Evolutionary conservation across 2,329 filamentous ascomycete species (phyloP).

Genomic region (Penicillium thymicola): DNA sequence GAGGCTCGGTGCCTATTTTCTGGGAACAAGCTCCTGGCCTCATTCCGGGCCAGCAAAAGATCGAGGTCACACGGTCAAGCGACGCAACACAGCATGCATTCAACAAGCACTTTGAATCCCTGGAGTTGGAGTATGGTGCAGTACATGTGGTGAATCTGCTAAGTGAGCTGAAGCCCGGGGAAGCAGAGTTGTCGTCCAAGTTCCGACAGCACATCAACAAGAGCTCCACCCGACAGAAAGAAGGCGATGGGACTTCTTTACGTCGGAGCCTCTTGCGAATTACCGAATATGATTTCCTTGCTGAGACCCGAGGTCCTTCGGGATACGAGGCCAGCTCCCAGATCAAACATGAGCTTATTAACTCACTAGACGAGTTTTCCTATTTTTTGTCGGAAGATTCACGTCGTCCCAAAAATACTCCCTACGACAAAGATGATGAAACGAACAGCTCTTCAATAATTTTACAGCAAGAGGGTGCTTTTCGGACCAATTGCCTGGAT

Average conservation of each 20-base stretch:
- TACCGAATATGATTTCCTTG: slow-evolving; percentile 95
- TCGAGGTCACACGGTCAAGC: slow-evolving; percentile 79
- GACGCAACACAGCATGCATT: slow-evolving; percentile 94
- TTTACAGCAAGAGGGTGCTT: slow-evolving; percentile 90
- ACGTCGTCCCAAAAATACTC: slow-evolving; percentile 45
- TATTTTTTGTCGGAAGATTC: slow-evolving; percentile 81
- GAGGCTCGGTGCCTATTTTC: slow-evolving; percentile 91
- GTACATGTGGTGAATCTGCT: slow-evolving; percentile 91
- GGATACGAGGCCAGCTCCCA: slow-evolving; percentile 89
- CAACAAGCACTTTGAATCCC: slow-evolving; percentile 86
- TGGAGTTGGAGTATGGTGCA: slow-evolving; percentile 82
- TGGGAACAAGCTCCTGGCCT: slow-evolving; percentile 93
- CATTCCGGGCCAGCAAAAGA: slow-evolving; percentile 90
- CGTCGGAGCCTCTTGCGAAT: slow-evolving; percentile 74
- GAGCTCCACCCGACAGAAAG: slow-evolving; percentile 64
- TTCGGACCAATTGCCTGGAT: slow-evolving; percentile 93
- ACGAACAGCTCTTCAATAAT: slow-evolving; percentile 58
- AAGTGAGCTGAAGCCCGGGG: slow-evolving; percentile 82
- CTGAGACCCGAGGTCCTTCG: slow-evolving; percentile 78
- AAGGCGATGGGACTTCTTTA: slow-evolving; percentile 50
- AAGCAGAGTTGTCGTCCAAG: slow-evolving; percentile 75
- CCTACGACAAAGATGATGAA: slow-evolving; percentile 42
- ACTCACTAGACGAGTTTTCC: slow-evolving; percentile 82
- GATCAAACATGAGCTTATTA: slow-evolving; percentile 73
- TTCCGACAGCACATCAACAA: slow-evolving; percentile 75